Evolutionary conservation across 1,139 yeast species (phyloP).

Genomic region (Torulaspora pretoriensis): DNA sequence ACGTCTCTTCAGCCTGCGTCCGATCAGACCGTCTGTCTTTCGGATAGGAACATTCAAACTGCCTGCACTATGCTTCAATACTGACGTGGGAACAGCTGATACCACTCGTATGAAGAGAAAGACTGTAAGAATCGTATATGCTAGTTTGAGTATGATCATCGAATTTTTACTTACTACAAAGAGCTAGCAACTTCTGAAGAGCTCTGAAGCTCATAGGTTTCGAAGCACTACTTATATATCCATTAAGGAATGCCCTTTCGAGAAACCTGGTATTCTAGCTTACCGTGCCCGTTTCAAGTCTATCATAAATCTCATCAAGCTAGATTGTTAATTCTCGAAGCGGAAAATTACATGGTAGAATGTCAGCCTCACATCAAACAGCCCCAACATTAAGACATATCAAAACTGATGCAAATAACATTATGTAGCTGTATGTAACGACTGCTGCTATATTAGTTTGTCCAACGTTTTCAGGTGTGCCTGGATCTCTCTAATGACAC

Average conservation of each 20-base stretch:
- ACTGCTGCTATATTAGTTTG: constrained; percentile 33
- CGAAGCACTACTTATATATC: too few relatives aligned
- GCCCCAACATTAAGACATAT: neutral
- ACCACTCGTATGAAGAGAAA: neutral
- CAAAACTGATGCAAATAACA: neutral
- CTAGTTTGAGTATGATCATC: neutral
- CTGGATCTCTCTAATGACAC: constrained; percentile 58
- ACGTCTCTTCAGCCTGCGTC: constrained; percentile 4
- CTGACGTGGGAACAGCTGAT: neutral
- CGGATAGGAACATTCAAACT: constrained; percentile 6
- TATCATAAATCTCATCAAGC: neutral
- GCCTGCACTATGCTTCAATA: neutral
- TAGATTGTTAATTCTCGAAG: neutral
- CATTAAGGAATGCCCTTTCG: neutral
- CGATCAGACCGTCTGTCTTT: neutral
- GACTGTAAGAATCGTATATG: neutral
- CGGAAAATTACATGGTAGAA: neutral
- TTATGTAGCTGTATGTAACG: neutral
- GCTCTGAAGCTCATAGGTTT: too few relatives aligned
- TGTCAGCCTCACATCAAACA: neutral
- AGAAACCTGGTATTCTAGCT: neutral
- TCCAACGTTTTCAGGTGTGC: constrained; percentile 57
- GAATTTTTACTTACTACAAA: neutral
- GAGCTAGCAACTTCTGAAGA: neutral
- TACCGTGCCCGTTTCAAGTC: neutral